Base-by-base conservation (phyloP, 2,329 filamentous ascomycete genomes). In the Penicillium sp. region DNA sequence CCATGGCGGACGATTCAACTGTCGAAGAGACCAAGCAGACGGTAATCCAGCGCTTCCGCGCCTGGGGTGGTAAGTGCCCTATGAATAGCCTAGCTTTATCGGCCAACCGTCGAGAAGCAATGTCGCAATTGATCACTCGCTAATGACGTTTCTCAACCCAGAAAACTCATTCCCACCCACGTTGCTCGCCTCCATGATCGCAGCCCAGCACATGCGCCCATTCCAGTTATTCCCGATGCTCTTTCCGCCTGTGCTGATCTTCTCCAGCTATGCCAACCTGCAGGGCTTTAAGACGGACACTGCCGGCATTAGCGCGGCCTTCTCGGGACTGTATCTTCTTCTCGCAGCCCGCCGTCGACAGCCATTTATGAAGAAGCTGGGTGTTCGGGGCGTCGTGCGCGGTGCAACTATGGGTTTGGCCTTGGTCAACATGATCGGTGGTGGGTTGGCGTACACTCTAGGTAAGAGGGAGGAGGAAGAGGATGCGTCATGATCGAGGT, bases 191-290 rank as follows among this genome's bases (percentile, higher is more conserved):
- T 87, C 86, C 9, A 78, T 89, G 43, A 83, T 89, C 64, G 82
- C 86, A 41, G 85, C 86, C 12, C 85, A 89, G 66, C 84, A 89
- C 76, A 78, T 83, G 43, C 84, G 85, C n/a, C 87, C 87, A 8
- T 85, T 87, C 72, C 86, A 87, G 69, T 69, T 79, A 7, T 77
- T 89, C 0, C 87, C 87, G 4, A 86, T 89, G 82, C 73, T 87
- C 61, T 89, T 89, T 70, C 83, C 86, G 5, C 86, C 86, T 2
- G 76, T 87, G 55, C 79, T 89, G 3, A 79, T 89, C 58, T 87
- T 89, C 75, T 83, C 82, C 51, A 83, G 83, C 57, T 89, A 89
- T 68, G 76, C 89, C 44, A 89, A 89, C 69, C 68, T 89, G 31
- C 80, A 81, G 61, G 80, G 81, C 58, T 88, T 83, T 75, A 83